Conservation (phyloP, 768 basidiomycete genomes). For the Mycena alexandri region DNA sequence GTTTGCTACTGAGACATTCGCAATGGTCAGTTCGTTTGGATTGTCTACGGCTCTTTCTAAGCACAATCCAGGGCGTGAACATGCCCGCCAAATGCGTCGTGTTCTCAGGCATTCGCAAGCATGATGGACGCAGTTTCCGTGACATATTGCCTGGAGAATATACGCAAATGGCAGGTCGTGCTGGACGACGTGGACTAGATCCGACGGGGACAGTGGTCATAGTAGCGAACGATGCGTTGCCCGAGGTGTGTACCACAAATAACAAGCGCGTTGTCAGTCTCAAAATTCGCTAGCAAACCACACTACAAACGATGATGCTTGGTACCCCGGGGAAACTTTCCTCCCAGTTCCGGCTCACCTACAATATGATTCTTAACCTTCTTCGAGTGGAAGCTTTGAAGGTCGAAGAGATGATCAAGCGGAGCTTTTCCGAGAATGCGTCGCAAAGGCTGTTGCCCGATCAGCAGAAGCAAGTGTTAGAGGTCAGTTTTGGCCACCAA, state of each 20-base stretch:
- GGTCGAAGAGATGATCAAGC: conserved; percentile 99
- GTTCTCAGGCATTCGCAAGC: conserved; percentile 94
- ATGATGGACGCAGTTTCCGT: conserved; percentile 93
- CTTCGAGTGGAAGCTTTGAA: conserved; percentile 94
- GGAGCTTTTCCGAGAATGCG: conserved; percentile 98
- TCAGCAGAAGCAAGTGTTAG: conserved; percentile 87
- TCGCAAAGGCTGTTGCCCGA: conserved; percentile 93
- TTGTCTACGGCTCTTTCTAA: conserved; percentile 7
- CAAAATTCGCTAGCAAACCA: conserved; percentile 67
- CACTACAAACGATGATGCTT: conserved; percentile 90
- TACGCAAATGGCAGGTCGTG: conserved; percentile 99
- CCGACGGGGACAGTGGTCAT: conserved; percentile 96
- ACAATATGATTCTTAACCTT: conserved; percentile 99
- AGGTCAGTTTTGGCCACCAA: conserved; percentile 63
- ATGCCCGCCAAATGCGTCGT: conserved; percentile 99
- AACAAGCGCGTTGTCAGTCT: conserved; percentile 3
- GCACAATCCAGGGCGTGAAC: conserved; percentile 85
- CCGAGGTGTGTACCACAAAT: conserved; percentile 69
- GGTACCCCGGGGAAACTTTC: conserved; percentile 93
- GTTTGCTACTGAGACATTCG: conserved; percentile 99
- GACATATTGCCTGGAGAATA: conserved; percentile 94
- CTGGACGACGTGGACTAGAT: conserved; percentile 95
- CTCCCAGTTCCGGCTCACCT: conserved; percentile 97
- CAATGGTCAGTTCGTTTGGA: conserved; percentile 76
- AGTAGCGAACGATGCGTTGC: conserved; percentile 83